A percentile compares a stretch with the other conserved stretches of the same genome.
These are phyloP conservation scores for Metschnikowia cubensis DNA, from an alignment of 805 yeast genomes.

Conservation along the genomic window DNA sequence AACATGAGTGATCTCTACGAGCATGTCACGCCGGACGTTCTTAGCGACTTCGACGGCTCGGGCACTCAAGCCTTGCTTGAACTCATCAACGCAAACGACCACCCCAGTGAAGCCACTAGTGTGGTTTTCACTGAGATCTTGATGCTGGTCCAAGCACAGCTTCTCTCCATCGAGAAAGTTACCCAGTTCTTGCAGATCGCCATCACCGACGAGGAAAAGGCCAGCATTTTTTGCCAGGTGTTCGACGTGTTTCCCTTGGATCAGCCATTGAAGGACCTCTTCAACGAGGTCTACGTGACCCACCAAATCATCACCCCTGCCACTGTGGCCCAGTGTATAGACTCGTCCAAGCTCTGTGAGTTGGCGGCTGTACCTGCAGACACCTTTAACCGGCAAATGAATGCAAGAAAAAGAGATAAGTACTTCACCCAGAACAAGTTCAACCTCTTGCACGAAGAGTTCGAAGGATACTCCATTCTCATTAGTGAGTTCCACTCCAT, in stretches of 20 bases:
- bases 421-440: constrained; percentile 51
- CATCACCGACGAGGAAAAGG: constrained; percentile 30
- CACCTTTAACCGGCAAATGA: constrained; percentile 34
- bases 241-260: constrained; percentile 35
- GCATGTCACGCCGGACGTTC: constrained; percentile 30
- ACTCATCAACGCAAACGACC: constrained; percentile 22
- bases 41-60: constrained; percentile 27
- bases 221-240: constrained; percentile 36
- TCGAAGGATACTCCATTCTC: constrained; percentile 73
- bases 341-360: constrained; percentile 25
- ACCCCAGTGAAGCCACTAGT: constrained; percentile 18
- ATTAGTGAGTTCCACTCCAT: constrained; percentile 46
- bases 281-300: constrained; percentile 19
- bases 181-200: constrained; percentile 24
- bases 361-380: constrained; percentile 31
- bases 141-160: constrained; percentile 23
- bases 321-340: constrained; percentile 29
- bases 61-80: constrained; percentile 34
- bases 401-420: constrained; percentile 38
- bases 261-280: constrained; percentile 19
- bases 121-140: constrained; percentile 33
- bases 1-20: constrained; percentile 2
- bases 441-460: constrained; percentile 67
- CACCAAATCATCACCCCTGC: constrained; percentile 25
- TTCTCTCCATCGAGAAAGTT: constrained; percentile 16